Evolutionary conservation across 495 filamentous ascomycete species (phyloP).

Genomic region (Penicillium pancosmium): DNA sequence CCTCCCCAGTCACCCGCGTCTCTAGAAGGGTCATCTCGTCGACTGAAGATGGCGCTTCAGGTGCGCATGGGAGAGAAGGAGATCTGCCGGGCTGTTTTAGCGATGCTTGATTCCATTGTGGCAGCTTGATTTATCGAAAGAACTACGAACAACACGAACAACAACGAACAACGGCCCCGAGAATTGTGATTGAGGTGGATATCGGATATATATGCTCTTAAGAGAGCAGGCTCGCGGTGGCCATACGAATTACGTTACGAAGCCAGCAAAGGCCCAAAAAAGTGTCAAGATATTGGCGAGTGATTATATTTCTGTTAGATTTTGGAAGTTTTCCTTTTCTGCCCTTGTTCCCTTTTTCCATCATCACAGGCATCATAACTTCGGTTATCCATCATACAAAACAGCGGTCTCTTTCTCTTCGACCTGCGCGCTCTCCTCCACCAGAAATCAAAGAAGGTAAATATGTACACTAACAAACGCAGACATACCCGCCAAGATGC

Average conservation of each 20-base stretch:
- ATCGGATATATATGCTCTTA: background rate
- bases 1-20: conserved; percentile 13
- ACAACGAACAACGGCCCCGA: conserved; percentile 40
- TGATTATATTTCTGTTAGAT: conserved; percentile 39
- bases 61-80: conserved; percentile 83
- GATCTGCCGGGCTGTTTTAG: conserved; percentile 56
- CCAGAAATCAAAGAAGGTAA: conserved; percentile 25
- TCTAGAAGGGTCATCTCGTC: conserved; percentile 31
- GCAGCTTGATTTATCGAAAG: conserved; percentile 30
- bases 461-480: conserved; percentile 49
- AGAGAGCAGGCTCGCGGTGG: background rate
- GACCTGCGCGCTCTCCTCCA: conserved; percentile 17
- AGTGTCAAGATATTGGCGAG: conserved; percentile 27
- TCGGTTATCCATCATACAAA: conserved; percentile 44
- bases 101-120: conserved; percentile 34
- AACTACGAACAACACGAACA: conserved; percentile 31
- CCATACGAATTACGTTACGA: background rate
- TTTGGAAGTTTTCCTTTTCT: conserved; percentile 32
- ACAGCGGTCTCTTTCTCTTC: conserved; percentile 10
- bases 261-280: conserved; percentile 3
- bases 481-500: conserved; percentile 29
- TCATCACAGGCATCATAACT: conserved; percentile 47
- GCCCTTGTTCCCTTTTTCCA: conserved; percentile 35
- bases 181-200: conserved; percentile 23
- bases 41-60: conserved; percentile 68